Base-by-base conservation (phyloP, 257 asterid genomes). In the Lithospermum erythrorhizon region DNA sequence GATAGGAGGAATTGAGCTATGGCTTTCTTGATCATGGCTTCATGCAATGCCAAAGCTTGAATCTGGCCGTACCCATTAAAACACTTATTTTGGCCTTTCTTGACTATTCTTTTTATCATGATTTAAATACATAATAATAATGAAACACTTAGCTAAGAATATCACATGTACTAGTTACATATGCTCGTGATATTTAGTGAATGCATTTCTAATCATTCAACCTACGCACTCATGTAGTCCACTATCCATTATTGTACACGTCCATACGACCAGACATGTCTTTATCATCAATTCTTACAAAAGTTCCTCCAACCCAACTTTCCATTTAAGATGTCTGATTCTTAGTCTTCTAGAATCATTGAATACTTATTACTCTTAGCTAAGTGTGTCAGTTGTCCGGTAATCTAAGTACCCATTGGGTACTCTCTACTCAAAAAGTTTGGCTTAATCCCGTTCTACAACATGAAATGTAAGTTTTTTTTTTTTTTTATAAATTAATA, bases 211-310 rank as follows among this genome's bases (percentile, higher is more conserved):
- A 67, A 70, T 78, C 55, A 71, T 74, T 72, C 73, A 22, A 6
- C 58, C 79, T 81, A 76, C 76, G 73, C 68, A 73, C 18, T 41
- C 49, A 76, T 76, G 73, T 70, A 73, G 3, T 41, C 49, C 49
- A 41, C 61, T 45, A 61, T 66, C 83, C 61, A 79, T 82, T 57
- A 79, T 81, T 77, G 71, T 71, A 67, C 60, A 61, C 63, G 37
- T 66, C 77, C 83, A 77, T 47, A 73, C 63, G 37, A 62, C 77
- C 83, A 77, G 35, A 73, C 74, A 67, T 70, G 80, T 81, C 85
- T 53, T 64, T 78, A 60, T 79, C 88, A 63, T 59, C 29, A 17
- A 1, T 41, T 41, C 49, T 41, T 41, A 3, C 49, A 41, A 41
- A 41, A 41, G 18, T 8, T 35, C 15, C 35, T 27, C 32, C 68